Percentiles rank a stretch among this genome's conserved stretches.
phyloP scores from a whole-genome alignment of 169 alveolate species.

The Plasmodium gallinaceum region DNA sequence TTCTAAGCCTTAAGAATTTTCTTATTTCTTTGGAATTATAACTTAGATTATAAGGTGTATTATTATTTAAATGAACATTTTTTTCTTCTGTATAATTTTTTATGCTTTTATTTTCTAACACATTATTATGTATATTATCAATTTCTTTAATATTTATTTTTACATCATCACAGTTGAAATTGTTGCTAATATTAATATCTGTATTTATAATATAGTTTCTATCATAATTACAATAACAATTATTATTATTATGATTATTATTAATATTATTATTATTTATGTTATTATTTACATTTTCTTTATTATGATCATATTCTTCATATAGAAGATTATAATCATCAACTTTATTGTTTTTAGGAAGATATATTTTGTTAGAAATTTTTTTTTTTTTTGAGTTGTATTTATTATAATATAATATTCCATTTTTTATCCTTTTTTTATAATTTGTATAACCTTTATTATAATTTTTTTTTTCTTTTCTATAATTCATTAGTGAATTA shows the following conservation, averaged over 20 bases:
- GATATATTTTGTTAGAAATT: too few relatives aligned
- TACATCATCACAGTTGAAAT: not conserved
- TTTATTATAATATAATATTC: too few relatives aligned
- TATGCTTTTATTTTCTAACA: not conserved
- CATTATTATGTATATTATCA: not conserved
- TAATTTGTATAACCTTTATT: too few relatives aligned
- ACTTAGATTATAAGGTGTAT: not conserved
- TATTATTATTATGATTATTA: not conserved
- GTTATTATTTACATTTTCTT: not conserved
- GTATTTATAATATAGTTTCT: not conserved
- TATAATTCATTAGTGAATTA: not conserved
- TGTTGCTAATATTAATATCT: not conserved
- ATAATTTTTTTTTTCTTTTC: not conserved
- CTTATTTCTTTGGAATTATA: slow-evolving; percentile 9
- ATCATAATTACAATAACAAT: not conserved
- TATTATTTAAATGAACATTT: not conserved
- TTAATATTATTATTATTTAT: not conserved
- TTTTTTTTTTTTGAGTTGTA: too few relatives aligned
- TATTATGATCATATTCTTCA: not conserved
- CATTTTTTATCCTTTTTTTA: too few relatives aligned
- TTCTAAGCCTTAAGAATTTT: slow-evolving; percentile 22
- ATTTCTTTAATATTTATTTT: not conserved
- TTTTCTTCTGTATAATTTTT: not conserved
- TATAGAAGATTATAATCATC: too few relatives aligned
- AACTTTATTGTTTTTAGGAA: too few relatives aligned